These are phyloP conservation scores for Geotrichum restrictum DNA, from an alignment of 1,139 yeast species.

Conservation along the genomic window DNA sequence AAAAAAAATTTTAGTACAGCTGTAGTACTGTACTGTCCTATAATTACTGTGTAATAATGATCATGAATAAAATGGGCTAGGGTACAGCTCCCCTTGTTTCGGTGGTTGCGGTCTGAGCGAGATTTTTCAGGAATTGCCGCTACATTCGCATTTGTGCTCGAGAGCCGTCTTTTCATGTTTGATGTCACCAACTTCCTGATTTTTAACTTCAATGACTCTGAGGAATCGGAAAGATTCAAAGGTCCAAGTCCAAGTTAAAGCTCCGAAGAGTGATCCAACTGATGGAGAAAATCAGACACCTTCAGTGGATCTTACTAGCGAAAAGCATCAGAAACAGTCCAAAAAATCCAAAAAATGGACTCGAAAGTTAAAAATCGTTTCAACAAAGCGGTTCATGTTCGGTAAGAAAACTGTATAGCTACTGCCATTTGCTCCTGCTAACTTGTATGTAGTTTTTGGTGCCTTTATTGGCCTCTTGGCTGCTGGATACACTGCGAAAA, in stretches of 20 bases:
- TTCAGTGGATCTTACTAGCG: too few species aligned
- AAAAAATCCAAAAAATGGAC: neutral
- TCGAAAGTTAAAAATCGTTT: neutral
- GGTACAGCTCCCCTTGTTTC: too few species aligned
- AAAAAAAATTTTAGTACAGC: too few species aligned
- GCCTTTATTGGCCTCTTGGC: conserved; percentile 63
- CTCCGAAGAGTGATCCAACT: neutral
- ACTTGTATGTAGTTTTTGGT: conserved; percentile 42
- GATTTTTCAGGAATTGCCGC: neutral
- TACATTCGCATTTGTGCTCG: neutral
- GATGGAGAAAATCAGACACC: too few species aligned
- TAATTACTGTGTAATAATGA: too few species aligned
- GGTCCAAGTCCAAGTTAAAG: neutral
- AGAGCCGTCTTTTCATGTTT: neutral
- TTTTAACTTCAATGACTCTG: neutral
- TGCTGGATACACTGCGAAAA: conserved; percentile 62
- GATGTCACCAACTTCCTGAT: neutral
- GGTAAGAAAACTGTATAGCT: neutral
- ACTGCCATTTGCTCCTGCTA: neutral
- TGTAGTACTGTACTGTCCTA: too few species aligned
- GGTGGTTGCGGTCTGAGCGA: too few species aligned
- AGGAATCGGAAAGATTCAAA: neutral
- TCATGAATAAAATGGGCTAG: too few species aligned
- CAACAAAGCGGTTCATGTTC: conserved; percentile 15
- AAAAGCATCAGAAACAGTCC: too few species aligned